phyloP scores from a whole-genome alignment of 1,139 yeast genomes.

The Candida sanyaensis region DNA sequence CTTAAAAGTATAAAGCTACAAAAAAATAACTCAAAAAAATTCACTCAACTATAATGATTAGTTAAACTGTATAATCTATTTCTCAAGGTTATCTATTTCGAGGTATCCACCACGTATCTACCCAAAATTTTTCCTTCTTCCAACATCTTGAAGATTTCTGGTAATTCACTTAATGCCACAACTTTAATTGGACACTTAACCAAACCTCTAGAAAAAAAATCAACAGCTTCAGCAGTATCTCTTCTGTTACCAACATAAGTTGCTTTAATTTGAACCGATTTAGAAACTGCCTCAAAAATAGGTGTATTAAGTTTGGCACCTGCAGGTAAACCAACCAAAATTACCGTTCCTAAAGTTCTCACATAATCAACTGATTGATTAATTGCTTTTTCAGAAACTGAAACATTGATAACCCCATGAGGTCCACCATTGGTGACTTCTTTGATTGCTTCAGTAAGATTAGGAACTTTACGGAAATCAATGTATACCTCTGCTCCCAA shows the following conservation, averaged over 20 bases:
- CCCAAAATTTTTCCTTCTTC: slow-evolving; percentile 71
- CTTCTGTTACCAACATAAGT: slow-evolving; percentile 71
- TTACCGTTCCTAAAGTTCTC: slow-evolving; percentile 70
- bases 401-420: slow-evolving; percentile 73
- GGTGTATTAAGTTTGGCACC: slow-evolving; percentile 64
- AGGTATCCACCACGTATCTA: slow-evolving; percentile 79
- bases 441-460: slow-evolving; percentile 55
- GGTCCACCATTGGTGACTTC: slow-evolving; percentile 75
- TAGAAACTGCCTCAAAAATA: slow-evolving; percentile 65
- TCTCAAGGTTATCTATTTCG: too few relatives aligned
- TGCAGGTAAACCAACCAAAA: slow-evolving; percentile 75
- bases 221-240: not conserved
- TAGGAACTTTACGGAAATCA: slow-evolving; percentile 62
- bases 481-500: slow-evolving; percentile 70
- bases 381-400: slow-evolving; percentile 69
- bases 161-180: slow-evolving; percentile 67
- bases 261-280: slow-evolving; percentile 63
- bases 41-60: too few relatives aligned
- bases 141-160: slow-evolving; percentile 64
- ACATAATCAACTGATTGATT: slow-evolving; percentile 63
- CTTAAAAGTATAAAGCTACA: too few relatives aligned
- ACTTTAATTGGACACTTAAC: slow-evolving; percentile 69
- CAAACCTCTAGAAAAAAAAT: slow-evolving; percentile 51
- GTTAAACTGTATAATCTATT: too few relatives aligned
- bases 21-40: too few relatives aligned